Conservation (phyloP, 2,329 filamentous ascomycete species). For the Fusarium verticillioides region DNA sequence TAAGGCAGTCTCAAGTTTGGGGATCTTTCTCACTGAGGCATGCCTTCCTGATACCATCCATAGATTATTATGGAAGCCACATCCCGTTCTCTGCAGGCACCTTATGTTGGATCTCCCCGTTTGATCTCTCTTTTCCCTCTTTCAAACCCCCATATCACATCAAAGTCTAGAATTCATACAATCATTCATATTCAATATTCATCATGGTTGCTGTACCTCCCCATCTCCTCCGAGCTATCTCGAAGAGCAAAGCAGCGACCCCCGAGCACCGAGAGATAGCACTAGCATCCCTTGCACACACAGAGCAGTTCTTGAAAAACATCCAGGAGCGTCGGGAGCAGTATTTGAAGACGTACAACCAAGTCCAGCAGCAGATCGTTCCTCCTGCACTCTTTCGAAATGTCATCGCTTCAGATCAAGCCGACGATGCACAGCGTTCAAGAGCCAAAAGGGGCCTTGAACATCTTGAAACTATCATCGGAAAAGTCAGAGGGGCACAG, state of each 20-base stretch:
- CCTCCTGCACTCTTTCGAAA: slow-evolving; percentile 53
- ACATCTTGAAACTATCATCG: slow-evolving; percentile 51
- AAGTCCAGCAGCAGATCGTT: slow-evolving; percentile 48
- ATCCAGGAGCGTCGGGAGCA: slow-evolving; percentile 45
- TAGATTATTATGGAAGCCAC: not conserved
- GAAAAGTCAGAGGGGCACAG: slow-evolving; percentile 32
- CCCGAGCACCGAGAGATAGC: slow-evolving; percentile 52
- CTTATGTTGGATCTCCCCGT: not conserved
- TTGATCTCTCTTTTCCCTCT: not conserved
- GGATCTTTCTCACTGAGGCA: not conserved
- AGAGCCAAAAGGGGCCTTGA: slow-evolving; percentile 53
- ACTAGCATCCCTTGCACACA: slow-evolving; percentile 48
- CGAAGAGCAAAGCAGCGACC: slow-evolving; percentile 51
- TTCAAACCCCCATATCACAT: not conserved
- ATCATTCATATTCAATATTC: not conserved
- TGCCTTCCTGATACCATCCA: not conserved
- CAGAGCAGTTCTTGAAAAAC: slow-evolving; percentile 45
- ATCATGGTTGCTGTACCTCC: slow-evolving; percentile 51
- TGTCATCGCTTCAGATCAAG: slow-evolving; percentile 49
- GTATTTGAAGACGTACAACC: not conserved
- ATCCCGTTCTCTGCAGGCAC: not conserved
- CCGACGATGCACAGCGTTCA: slow-evolving; percentile 52
- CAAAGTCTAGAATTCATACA: not conserved
- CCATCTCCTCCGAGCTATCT: slow-evolving; percentile 57
- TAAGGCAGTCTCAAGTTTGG: not conserved